Evolutionary conservation across 2,329 filamentous ascomycete species (phyloP).

Genomic region (Chaetomiaceae sp.): DNA sequence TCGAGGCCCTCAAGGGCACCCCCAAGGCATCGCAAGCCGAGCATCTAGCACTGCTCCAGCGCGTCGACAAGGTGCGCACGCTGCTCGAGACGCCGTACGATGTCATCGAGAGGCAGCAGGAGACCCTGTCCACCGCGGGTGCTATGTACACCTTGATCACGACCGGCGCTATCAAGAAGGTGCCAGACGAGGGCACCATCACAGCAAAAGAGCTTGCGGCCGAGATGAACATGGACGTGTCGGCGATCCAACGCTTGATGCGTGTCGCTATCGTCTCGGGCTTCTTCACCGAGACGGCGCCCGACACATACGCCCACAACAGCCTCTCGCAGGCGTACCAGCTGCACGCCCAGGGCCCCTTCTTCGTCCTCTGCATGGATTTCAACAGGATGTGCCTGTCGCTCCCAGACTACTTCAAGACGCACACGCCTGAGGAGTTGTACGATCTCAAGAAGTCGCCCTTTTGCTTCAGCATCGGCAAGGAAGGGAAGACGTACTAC

Average conservation of each 20-base stretch:
- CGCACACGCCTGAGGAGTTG: conserved; percentile 31
- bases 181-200: conserved; percentile 26
- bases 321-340: conserved; percentile 29
- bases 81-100: conserved; percentile 30
- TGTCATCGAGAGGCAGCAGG: conserved; percentile 26
- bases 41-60: conserved; percentile 22
- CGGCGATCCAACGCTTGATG: conserved; percentile 32
- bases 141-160: conserved; percentile 30
- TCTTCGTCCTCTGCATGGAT: conserved; percentile 33
- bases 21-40: conserved; percentile 7
- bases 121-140: conserved; percentile 25
- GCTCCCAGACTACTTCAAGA: conserved; percentile 32
- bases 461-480: conserved; percentile 19
- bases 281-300: conserved; percentile 29
- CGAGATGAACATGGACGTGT: conserved; percentile 29
- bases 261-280: conserved; percentile 32
- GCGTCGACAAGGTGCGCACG: conserved; percentile 26
- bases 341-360: conserved; percentile 29
- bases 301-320: conserved; percentile 34
- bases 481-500: conserved; percentile 30
- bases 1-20: conserved; percentile 29
- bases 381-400: conserved; percentile 28
- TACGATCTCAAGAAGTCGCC: conserved; percentile 33
- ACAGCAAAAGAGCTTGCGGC: conserved; percentile 23
- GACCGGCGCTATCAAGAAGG: conserved; percentile 27